phyloP scores from a whole-genome alignment of 2,329 filamentous ascomycete species.

The Aschersonia sp. region DNA sequence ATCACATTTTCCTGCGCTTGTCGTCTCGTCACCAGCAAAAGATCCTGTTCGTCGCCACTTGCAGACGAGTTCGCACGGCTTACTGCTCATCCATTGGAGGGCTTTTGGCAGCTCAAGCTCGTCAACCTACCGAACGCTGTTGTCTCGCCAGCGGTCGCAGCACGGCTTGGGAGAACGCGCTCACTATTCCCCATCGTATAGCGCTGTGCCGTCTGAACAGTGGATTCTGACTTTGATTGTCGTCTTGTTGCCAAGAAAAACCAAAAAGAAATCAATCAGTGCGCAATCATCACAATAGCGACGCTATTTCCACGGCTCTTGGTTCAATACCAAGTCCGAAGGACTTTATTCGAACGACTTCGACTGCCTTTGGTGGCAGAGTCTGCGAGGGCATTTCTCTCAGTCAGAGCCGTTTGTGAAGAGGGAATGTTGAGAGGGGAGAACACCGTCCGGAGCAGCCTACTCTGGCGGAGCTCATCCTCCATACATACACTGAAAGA shows the following conservation, averaged over 20 bases:
- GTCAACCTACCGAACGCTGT: not conserved
- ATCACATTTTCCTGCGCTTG: slow-evolving; percentile 1
- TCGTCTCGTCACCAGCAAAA: slow-evolving; percentile 1
- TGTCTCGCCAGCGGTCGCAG: not conserved
- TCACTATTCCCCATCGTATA: not conserved
- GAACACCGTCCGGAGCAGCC: slow-evolving; percentile 59
- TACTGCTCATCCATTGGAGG: slow-evolving; percentile 1
- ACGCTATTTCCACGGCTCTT: not conserved
- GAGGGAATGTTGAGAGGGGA: no score
- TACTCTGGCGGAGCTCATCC: slow-evolving; percentile 66
- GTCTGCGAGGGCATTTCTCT: slow-evolving; percentile 37
- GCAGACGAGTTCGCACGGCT: slow-evolving; percentile 1
- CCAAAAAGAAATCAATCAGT: not conserved
- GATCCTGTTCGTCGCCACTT: slow-evolving; percentile 6
- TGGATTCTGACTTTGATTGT: not conserved
- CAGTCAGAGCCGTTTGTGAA: slow-evolving; percentile 42
- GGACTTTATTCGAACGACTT: not conserved
- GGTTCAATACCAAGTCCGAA: not conserved
- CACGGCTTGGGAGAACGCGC: not conserved
- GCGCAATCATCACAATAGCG: slow-evolving; percentile 3
- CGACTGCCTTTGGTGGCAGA: slow-evolving; percentile 20
- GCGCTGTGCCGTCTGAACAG: not conserved
- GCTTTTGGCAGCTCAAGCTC: slow-evolving; percentile 1
- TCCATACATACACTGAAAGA: slow-evolving; percentile 57
- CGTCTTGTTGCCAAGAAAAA: not conserved